Base-by-base conservation (phyloP, 768 basidiomycete species). In the Pholiota conissans region DNA sequence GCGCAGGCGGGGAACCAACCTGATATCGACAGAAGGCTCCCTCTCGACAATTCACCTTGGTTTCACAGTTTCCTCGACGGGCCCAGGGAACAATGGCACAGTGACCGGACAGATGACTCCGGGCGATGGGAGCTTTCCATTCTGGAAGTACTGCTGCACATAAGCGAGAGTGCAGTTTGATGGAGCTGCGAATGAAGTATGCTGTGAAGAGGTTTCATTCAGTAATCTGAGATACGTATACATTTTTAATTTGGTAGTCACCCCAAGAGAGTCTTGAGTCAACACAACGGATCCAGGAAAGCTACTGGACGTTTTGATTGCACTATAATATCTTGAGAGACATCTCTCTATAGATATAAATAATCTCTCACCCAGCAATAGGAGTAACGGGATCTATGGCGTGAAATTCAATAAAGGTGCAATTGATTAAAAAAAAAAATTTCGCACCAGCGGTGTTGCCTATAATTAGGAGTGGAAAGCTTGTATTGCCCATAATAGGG, bases 151-250 rank as follows among this genome's bases (percentile, higher is more conserved):
- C 20, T 32, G 30, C 9, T 53, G 58, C 30, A 67, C 47, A 16
- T 56, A 46, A 5, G 8, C 52, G 28, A 60, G 55, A 0, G 67
- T 66, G 60, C 72, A 71, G 29, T 61, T 28, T 3, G 71, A 71
- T 0, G 69, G 65, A 0, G 63, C 67, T 2, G 62, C 24, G 8
- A 71, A 40, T 10, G 42, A 45, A 8, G 42, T 45, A 24, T 45
- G 42, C 42, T 45, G n/a, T 39, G n/a, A 14, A 14, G 20, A 8
- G 3, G 20, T 40, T 40, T 6, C 13, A 32, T 32, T 45, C 5
- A 45, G 42, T 24, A 24, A 3, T 18, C 20, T 39, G 7, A 8
- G 0, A 18, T 20, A 13, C 4, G 42, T 10, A 13, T 32, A 13
- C 68, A 69, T 48, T 63, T 65, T 39, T 71, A 68, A 8, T 3